Percentiles rank a stretch among this genome's conserved stretches.
These are phyloP conservation scores for Penicillium atrosanguineum DNA, from an alignment of 495 filamentous ascomycete species.

Conservation along the genomic window DNA sequence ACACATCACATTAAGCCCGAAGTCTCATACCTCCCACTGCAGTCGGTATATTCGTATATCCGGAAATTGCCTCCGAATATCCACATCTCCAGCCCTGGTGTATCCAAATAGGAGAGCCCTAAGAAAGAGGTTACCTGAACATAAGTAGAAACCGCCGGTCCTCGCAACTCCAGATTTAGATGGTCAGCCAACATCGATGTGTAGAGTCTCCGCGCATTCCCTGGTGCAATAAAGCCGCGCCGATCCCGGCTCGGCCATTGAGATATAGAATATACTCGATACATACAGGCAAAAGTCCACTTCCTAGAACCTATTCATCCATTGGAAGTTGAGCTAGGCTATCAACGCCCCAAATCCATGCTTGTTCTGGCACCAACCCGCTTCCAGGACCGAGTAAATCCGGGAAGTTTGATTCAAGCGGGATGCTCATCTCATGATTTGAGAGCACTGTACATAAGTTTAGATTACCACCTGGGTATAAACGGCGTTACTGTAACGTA, in stretches of 20 bases:
- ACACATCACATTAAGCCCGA: no score
- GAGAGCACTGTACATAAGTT: neutral
- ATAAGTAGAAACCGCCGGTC: neutral
- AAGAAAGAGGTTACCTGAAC: no score
- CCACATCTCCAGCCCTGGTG: neutral
- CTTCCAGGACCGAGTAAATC: constrained; percentile 2
- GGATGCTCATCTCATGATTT: neutral
- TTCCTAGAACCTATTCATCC: neutral
- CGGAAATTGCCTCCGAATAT: no score
- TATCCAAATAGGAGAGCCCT: neutral
- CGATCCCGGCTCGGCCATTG: constrained; percentile 18
- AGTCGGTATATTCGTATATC: no score
- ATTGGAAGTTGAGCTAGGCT: neutral
- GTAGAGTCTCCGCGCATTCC: constrained; percentile 8
- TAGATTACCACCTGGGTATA: neutral
- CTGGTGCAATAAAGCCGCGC: neutral
- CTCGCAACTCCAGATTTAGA: neutral
- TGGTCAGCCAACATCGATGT: neutral
- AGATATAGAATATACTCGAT: no score
- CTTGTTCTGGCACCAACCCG: constrained; percentile 12
- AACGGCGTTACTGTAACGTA: neutral
- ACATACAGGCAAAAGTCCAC: no score
- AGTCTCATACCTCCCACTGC: no score
- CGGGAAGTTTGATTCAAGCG: neutral
- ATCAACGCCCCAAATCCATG: constrained; percentile 19